phyloP scores from a whole-genome alignment of 768 basidiomycete genomes.

The Suillus discolor region DNA sequence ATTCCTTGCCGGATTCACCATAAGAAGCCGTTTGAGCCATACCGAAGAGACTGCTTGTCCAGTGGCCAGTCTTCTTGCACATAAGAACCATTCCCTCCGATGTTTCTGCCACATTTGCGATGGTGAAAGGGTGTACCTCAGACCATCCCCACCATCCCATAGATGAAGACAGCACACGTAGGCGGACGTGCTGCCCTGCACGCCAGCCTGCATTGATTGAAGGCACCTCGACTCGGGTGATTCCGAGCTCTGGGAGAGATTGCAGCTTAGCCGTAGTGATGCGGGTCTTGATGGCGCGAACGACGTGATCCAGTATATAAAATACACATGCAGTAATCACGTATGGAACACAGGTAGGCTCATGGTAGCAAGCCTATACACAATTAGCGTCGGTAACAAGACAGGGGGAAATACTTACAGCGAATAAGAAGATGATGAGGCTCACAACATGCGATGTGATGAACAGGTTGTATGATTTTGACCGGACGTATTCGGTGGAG shows the following conservation, averaged over 20 bases:
- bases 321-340: slow-evolving; percentile 39
- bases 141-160: slow-evolving; percentile 42
- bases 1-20: slow-evolving; percentile 21
- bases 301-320: slow-evolving; percentile 48
- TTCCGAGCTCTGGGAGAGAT: slow-evolving; percentile 45
- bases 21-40: slow-evolving; percentile 37
- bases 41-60: slow-evolving; percentile 48
- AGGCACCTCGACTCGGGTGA: slow-evolving; percentile 50
- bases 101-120: slow-evolving; percentile 44
- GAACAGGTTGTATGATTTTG: slow-evolving; percentile 47
- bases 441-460: slow-evolving; percentile 44
- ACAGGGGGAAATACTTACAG: slow-evolving; percentile 25
- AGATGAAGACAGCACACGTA: slow-evolving; percentile 45
- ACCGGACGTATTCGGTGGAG: slow-evolving; percentile 44
- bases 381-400: slow-evolving; percentile 5
- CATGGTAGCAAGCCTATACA: slow-evolving; percentile 28
- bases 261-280: slow-evolving; percentile 45
- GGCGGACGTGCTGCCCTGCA: slow-evolving; percentile 61
- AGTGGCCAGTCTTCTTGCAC: slow-evolving; percentile 52
- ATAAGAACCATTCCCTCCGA: slow-evolving; percentile 50
- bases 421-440: slow-evolving; percentile 41
- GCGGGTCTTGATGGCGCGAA: slow-evolving; percentile 51
- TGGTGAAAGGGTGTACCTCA: slow-evolving; percentile 57
- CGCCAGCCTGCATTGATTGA: slow-evolving; percentile 54
- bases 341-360: slow-evolving; percentile 39